Evolutionary conservation across 2,329 filamentous ascomycete species (phyloP), one percentile per base, ranked within the genome.

Genomic region (Didymosphaeria variabile): DNA sequence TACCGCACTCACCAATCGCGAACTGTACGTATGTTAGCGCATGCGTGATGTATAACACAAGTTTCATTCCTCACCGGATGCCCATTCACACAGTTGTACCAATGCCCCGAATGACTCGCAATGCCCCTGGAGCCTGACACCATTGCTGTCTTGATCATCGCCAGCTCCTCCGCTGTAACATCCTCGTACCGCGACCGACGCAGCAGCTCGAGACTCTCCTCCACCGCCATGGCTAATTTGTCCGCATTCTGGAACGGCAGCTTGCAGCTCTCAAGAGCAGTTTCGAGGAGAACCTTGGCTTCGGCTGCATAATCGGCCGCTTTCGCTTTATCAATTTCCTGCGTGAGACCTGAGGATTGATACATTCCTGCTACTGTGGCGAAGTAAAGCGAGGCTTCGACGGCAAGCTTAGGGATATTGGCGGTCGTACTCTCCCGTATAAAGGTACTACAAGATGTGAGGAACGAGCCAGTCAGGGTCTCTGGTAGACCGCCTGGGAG

Each of bases 1-100:
- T 86, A 1, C 88, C 88, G 67, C 88, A 90, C 61, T 91, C 86
- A 0, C 88, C 88, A 34, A 91, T 82, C 0, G 87, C 86, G 64
- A 91, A 84, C 65, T 73, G 26, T 32, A 2, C 17, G 40, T 7
- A 54, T 2, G 5, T 45, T 23, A 34, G 17, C 5, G 1, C 10
- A 45, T 12, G 19, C 1, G 9, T 13, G 12, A 23, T 10, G 23
- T 4, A 26, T n/a, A 5, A 4, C 9, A 8, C 12, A 12, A 31
- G 2, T 44, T 19, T 23, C 29, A 6, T 12, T 15, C 53, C 69
- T 60, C 72, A 80, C 79, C 1, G 85, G 84, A 69, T 89, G 86
- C 1, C 83, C 82, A 59, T 87, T 87, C 26, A 64, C 73, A 63
- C 86, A 89, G 0, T 76, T 80, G 71, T 89, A 90, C 88, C 87